These are phyloP conservation scores for Irpex sp. DNA, from an alignment of 1,284 basidiomycete species.

Conservation along the genomic window DNA sequence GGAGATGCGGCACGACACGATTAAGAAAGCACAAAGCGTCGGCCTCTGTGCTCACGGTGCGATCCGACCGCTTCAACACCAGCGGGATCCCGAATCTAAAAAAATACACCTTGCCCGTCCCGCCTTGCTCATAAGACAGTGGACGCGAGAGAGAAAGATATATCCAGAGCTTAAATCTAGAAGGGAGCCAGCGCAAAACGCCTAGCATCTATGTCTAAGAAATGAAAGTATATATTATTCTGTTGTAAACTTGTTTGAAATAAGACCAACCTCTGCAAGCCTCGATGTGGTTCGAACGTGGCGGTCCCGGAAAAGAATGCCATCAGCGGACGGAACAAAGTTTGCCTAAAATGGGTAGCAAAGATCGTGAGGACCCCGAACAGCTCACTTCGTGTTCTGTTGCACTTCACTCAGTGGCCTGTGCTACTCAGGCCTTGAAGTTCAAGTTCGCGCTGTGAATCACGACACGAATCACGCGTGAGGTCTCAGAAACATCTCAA, in stretches of 20 bases:
- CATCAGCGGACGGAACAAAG: neutral
- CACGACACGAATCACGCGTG: too few relatives aligned
- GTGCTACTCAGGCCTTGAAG: neutral
- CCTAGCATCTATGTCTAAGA: neutral
- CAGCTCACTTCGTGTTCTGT: neutral
- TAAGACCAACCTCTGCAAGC: neutral
- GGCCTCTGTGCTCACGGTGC: conserved; percentile 18
- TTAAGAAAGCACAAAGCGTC: conserved; percentile 19
- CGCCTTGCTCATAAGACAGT: neutral
- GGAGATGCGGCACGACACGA: conserved; percentile 13
- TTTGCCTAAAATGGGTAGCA: neutral
- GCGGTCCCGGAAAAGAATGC: neutral
- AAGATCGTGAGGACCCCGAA: neutral
- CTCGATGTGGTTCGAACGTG: neutral
- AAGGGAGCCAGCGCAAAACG: neutral
- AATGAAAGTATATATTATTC: neutral
- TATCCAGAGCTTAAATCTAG: neutral
- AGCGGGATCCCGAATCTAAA: conserved; percentile 21
- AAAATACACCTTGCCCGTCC: neutral
- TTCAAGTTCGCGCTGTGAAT: too few relatives aligned
- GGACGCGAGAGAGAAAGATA: neutral
- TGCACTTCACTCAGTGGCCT: too few relatives aligned
- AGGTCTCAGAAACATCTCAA: too few relatives aligned
- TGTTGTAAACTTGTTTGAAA: neutral
- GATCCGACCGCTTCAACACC: conserved; percentile 16